These are phyloP conservation scores for Tubosaeta brunneosetosa DNA, from an alignment of 768 basidiomycete species.

Conservation along the genomic window DNA sequence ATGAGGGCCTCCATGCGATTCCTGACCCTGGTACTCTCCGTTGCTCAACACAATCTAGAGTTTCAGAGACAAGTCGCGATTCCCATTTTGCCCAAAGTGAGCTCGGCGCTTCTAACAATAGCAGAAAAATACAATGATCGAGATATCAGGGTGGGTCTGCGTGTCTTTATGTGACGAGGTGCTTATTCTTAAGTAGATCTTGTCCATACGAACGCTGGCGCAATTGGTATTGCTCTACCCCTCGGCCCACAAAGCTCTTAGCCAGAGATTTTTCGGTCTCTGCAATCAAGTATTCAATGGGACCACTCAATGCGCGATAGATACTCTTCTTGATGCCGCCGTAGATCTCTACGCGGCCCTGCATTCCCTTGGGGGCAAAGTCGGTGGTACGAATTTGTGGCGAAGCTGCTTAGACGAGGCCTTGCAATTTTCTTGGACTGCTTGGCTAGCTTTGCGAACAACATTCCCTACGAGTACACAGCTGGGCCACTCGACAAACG, in stretches of 20 bases:
- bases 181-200: slow-evolving; percentile 35
- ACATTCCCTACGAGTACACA: slow-evolving; percentile 48
- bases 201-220: slow-evolving; percentile 44
- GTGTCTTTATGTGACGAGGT: neutral
- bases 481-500: slow-evolving; percentile 9
- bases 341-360: slow-evolving; percentile 58
- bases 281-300: slow-evolving; percentile 57
- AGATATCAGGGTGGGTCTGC: slow-evolving; percentile 49
- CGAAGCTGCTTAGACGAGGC: slow-evolving; percentile 71
- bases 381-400: slow-evolving; percentile 68
- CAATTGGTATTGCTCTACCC: slow-evolving; percentile 64
- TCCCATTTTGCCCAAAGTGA: slow-evolving; percentile 72
- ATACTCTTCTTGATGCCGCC: slow-evolving; percentile 40
- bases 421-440: slow-evolving; percentile 58
- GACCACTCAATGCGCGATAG: slow-evolving; percentile 37
- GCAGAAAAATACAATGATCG: slow-evolving; percentile 47
- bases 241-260: slow-evolving; percentile 54
- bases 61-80: slow-evolving; percentile 75
- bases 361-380: slow-evolving; percentile 74
- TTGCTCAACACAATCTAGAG: slow-evolving; percentile 59
- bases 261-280: slow-evolving; percentile 47
- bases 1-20: slow-evolving; percentile 65
- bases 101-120: slow-evolving; percentile 50
- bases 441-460: slow-evolving; percentile 53
- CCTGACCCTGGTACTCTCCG: slow-evolving; percentile 55